These are phyloP conservation scores for Theobroma grandiflorum DNA, from an alignment of 441 rosid genomes.

Conservation along the genomic window DNA sequence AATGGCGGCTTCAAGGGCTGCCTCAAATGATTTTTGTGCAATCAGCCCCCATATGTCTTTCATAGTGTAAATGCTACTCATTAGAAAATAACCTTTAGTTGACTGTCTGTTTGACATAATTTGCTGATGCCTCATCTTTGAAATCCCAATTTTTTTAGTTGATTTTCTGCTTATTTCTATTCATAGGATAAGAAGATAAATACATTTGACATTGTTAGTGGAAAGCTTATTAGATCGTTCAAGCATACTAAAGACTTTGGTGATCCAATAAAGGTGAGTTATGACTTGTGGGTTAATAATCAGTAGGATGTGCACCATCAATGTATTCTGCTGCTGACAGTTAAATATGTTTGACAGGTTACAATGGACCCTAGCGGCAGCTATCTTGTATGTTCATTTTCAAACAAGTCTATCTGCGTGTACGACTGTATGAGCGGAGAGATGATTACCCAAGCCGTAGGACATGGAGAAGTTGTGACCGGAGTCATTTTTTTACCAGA, in stretches of 20 bases:
- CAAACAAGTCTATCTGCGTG: slow-evolving; percentile 76
- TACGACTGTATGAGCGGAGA: slow-evolving; percentile 72
- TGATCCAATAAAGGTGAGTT: slow-evolving; percentile 75
- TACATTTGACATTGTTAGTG: slow-evolving; percentile 62
- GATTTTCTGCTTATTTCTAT: slow-evolving; percentile 4
- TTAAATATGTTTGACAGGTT: slow-evolving; percentile 54
- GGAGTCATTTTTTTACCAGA: slow-evolving; percentile 89
- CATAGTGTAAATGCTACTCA: background rate
- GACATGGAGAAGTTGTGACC: slow-evolving; percentile 83
- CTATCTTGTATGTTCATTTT: slow-evolving; percentile 76
- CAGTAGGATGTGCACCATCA: slow-evolving; percentile 7
- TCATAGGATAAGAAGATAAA: slow-evolving; percentile 86
- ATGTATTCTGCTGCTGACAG: slow-evolving; percentile 35
- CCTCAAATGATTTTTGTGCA: slow-evolving; percentile 17
- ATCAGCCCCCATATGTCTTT: background rate
- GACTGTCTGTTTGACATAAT: background rate
- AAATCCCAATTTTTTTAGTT: slow-evolving; percentile 15
- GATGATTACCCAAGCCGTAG: slow-evolving; percentile 73
- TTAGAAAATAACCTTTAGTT: background rate
- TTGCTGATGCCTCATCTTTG: slow-evolving; percentile 9
- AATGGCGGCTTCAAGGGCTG: slow-evolving; percentile 12
- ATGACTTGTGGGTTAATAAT: slow-evolving; percentile 12
- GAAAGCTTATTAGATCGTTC: slow-evolving; percentile 78
- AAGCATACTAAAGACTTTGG: slow-evolving; percentile 78
- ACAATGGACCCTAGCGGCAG: slow-evolving; percentile 83